Evolutionary conservation across 208 protist species (phyloP), one percentile per base, ranked within the genome.

Genomic region (Leishmania braziliensis): DNA sequence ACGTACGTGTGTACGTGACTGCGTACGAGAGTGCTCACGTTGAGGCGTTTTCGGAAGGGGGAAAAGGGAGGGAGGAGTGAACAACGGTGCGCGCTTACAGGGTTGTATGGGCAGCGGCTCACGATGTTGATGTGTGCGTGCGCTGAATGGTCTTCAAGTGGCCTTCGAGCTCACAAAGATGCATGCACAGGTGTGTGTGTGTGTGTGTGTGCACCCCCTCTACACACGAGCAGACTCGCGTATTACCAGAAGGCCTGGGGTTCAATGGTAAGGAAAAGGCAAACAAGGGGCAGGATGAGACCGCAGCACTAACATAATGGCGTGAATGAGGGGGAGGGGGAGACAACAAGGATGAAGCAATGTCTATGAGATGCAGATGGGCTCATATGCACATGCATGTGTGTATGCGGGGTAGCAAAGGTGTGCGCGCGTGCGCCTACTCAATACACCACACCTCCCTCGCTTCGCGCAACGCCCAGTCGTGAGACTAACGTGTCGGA

Each of bases 1-100:
- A 46, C 43, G 43, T 74, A 33, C 20, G 58, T 71, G 56, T 77
- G 68, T 80, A 54, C 51, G 66, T 77, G 50, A 29, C 12, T 39
- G 29, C 62, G 62, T 39, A 29, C 12, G 63, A 43, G 63, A 43
- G 63, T 63, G 58, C 58, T 10, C 26, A 43, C 29, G 62, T 20
- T 43, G 2, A 74, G 56, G 12, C 43, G 69, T 48, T 48, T 12
- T 36, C 56, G 39, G 62, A 60, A 73, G n/a, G 70, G 50, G 56
- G 39, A 51, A 74, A 51, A 29, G 51, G 36, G 43, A 46, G 43
- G 43, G 43, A 43, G 78, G 36, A 69, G 65, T 60, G 33, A 23
- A 72, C 26, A 75, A 81, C 46, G 18, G 46, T 56, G 46, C 29
- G 60, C 10, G 12, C 23, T 29, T 12, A 48, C 56, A 66, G 3